Evolutionary conservation across 371 early-diverging fungal species (phyloP), one percentile per base, ranked within the genome.

Genomic region (Phascolomyces articulosus): DNA sequence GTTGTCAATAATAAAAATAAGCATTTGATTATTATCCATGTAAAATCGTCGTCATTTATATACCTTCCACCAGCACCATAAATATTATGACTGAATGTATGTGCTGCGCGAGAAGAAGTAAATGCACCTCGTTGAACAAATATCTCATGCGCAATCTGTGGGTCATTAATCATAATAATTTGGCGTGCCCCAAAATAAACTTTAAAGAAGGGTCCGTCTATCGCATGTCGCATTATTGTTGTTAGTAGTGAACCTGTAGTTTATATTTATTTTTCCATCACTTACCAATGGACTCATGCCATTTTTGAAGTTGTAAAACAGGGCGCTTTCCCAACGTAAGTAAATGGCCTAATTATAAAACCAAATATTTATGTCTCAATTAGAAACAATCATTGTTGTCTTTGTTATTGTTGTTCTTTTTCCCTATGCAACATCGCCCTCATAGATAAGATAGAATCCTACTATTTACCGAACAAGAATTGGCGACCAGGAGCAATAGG

Each of bases 1-100:
- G 6, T 34, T 34, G 6, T 34, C 11, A 34, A 31, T 3, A 9
- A 11, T 2, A 6, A 34, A 34, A 34, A 11, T 9, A 34, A 34
- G 11, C 6, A 34, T 9, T 1, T 1, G 34, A 0, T 34, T 34
- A 34, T 34, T 34, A 34, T 34, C n/a, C n/a, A n/a, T n/a, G n/a
- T n/a, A n/a, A n/a, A n/a, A n/a, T n/a, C n/a, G n/a, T n/a, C n/a
- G n/a, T n/a, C n/a, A n/a, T n/a, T n/a, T n/a, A n/a, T n/a, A n/a
- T 68, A 62, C 65, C 65, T 62, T 65, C 65, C 68, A 15, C 47
- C 51, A 40, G 34, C 40, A 41, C 58, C 68, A 61, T 72, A 72
- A 11, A 63, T 63, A n/a, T 66, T 58, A 15, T 54, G 26, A 9
- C 28, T 28, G n/a, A 63, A 70, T 18, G 58, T 58, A 44, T 61